Percentiles rank a stretch among this genome's conserved stretches.
These are phyloP conservation scores for Erodium maritimum DNA, from an alignment of 345 rosid genomes.

Conservation along the genomic window DNA sequence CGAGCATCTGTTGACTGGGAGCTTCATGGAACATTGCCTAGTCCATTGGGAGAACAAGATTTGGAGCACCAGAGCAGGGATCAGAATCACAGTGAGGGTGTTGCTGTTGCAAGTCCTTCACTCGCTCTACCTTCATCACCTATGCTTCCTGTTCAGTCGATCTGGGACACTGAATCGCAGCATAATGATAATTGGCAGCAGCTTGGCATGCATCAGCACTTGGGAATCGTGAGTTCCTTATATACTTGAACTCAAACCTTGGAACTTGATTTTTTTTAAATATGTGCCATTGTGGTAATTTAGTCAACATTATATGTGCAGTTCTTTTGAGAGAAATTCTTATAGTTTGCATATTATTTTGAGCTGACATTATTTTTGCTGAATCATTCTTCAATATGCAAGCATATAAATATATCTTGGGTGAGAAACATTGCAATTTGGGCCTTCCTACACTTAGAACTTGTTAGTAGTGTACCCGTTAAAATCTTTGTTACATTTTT, in stretches of 20 bases:
- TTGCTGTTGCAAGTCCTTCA: slow-evolving; percentile 32
- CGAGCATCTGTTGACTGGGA: slow-evolving; percentile 56
- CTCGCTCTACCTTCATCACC: slow-evolving; percentile 37
- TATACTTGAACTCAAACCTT: background rate
- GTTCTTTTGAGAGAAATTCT: too few species aligned
- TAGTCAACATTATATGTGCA: too few species aligned
- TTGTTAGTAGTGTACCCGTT: too few species aligned
- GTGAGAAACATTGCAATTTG: too few species aligned
- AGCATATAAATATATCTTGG: too few species aligned
- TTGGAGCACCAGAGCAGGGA: slow-evolving; percentile 39
- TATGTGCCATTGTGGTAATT: too few species aligned
- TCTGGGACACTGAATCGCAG: slow-evolving; percentile 55
- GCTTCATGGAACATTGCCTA: slow-evolving; percentile 39
- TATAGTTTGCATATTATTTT: too few species aligned
- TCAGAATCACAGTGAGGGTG: slow-evolving; percentile 32
- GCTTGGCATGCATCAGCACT: slow-evolving; percentile 49
- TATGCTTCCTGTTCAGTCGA: slow-evolving; percentile 33
- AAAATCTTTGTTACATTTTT: too few species aligned
- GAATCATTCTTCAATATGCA: too few species aligned
- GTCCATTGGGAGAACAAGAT: slow-evolving; percentile 30
- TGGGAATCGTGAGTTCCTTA: slow-evolving; percentile 53
- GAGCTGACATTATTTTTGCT: too few species aligned
- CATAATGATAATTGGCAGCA: slow-evolving; percentile 47
- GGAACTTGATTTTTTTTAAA: background rate
- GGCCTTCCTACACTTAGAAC: too few species aligned